phyloP scores from a whole-genome alignment of 2,329 filamentous ascomycete species.

The Stromatinia cepivora region DNA sequence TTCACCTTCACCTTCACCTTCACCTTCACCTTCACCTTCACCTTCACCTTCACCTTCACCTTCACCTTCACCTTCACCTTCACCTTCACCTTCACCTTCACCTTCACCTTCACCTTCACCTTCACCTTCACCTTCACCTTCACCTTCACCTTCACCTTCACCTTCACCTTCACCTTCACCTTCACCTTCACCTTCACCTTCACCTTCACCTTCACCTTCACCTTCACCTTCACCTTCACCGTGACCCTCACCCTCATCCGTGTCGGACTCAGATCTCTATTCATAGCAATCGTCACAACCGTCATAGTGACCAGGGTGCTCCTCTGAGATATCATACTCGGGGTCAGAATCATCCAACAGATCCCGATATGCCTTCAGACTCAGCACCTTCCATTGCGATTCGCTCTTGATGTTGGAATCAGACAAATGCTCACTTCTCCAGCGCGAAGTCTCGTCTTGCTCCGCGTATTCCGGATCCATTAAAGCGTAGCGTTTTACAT shows the following conservation, averaged over 20 bases:
- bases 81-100: not conserved
- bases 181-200: not conserved
- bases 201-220: not conserved
- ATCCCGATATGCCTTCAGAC: not conserved
- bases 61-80: not conserved
- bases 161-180: not conserved
- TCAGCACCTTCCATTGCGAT: not conserved
- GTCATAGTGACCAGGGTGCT: not conserved
- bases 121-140: not conserved
- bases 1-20: not conserved
- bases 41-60: not conserved
- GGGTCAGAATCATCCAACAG: not conserved
- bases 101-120: not conserved
- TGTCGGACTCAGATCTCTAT: not conserved
- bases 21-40: not conserved
- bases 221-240: not conserved
- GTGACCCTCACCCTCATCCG: not conserved
- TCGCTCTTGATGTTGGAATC: not conserved
- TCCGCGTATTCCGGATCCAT: not conserved
- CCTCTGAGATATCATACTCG: not conserved
- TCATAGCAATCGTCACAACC: not conserved
- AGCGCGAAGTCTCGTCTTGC: not conserved
- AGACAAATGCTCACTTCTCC: not conserved
- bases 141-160: not conserved
- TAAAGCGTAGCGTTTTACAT: not conserved